Evolutionary conservation across 345 rosid species (phyloP).

Genomic region (Gossypium bickii): DNA sequence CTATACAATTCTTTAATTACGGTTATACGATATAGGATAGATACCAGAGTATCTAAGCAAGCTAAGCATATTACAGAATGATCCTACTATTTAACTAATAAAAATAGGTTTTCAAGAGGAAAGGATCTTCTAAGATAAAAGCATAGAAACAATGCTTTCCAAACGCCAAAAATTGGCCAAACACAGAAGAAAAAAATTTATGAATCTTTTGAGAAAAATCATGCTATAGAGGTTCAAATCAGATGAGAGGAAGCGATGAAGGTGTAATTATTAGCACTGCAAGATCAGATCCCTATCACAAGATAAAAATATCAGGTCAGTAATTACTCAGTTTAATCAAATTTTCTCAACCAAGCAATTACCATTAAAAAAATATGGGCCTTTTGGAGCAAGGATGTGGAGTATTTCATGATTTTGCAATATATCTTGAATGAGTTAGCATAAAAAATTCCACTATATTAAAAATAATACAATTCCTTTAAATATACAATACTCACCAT

Average conservation of each 20-base stretch:
- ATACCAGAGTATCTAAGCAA: background rate
- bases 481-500: conserved; percentile 39
- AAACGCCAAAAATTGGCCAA: too few species aligned
- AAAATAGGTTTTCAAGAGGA: background rate
- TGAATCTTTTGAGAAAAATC: background rate
- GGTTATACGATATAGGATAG: too few species aligned
- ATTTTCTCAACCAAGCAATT: background rate
- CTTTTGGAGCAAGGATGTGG: conserved; percentile 2
- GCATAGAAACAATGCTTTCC: too few species aligned
- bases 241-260: conserved; percentile 1
- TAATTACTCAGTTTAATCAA: background rate
- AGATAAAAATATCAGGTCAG: conserved; percentile 1
- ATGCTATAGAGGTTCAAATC: background rate
- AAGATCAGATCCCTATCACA: background rate
- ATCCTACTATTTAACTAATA: background rate
- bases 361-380: background rate
- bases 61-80: background rate
- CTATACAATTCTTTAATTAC: background rate
- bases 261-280: background rate
- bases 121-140: background rate
- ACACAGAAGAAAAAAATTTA: too few species aligned
- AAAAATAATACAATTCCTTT: conserved; percentile 26
- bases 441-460: conserved; percentile 39
- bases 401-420: conserved; percentile 21
- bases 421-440: conserved; percentile 28